These are phyloP conservation scores for Mucor racemosus DNA, from an alignment of 371 early-diverging fungal species.

Conservation along the genomic window DNA sequence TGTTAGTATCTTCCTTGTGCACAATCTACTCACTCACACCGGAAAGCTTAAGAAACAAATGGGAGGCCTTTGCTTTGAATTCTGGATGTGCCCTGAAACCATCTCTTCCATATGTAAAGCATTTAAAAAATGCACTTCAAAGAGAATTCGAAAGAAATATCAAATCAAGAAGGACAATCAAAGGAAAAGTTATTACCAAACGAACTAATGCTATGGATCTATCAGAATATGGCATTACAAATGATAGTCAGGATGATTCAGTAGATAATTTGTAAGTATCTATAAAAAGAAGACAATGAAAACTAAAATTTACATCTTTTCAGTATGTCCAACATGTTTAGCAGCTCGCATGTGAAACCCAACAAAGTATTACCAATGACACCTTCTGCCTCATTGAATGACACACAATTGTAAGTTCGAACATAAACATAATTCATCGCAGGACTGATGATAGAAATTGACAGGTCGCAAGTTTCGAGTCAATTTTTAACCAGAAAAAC, in stretches of 20 bases:
- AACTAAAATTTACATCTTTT: background rate
- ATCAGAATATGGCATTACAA: constrained; percentile 25
- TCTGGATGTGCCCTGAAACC: constrained; percentile 28
- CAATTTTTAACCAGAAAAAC: constrained; percentile 31
- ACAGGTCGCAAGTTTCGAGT: constrained; percentile 11
- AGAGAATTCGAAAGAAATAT: constrained; percentile 41
- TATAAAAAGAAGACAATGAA: background rate
- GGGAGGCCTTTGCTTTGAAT: constrained; percentile 52
- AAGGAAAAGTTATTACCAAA: constrained; percentile 18
- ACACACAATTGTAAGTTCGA: constrained; percentile 26
- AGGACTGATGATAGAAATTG: background rate
- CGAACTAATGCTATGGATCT: constrained; percentile 15
- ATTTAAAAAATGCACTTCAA: constrained; percentile 35
- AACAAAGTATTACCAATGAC: constrained; percentile 8
- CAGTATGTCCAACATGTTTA: background rate
- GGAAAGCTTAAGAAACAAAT: constrained; percentile 46
- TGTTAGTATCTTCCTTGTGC: constrained; percentile 31
- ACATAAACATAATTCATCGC: background rate
- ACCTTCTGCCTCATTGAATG: background rate
- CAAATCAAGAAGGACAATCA: constrained; percentile 18
- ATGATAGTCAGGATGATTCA: constrained; percentile 8
- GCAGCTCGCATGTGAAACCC: background rate
- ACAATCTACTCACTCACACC: constrained; percentile 41
- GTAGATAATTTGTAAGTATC: constrained; percentile 12
- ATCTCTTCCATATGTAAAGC: constrained; percentile 34